phyloP scores from a whole-genome alignment of 768 basidiomycete species.

The Coprinopsis marcescibilis region DNA sequence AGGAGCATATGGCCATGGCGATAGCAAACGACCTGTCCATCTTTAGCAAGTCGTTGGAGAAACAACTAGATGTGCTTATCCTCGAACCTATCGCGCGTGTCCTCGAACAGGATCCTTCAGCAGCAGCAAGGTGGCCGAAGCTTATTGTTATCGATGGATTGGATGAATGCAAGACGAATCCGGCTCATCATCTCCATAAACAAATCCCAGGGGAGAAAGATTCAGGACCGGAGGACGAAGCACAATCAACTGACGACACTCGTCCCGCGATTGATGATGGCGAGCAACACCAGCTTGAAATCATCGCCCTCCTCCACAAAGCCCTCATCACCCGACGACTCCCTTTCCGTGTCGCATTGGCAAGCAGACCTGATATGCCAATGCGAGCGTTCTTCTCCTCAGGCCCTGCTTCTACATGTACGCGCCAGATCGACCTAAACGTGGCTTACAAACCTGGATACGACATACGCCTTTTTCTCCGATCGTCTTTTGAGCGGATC shows the following conservation, averaged over 20 bases:
- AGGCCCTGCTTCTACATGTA: no score
- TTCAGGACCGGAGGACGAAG: no score
- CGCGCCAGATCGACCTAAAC: neutral
- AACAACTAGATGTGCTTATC: constrained; percentile 2
- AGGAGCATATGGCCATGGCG: neutral
- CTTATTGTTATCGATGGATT: constrained; percentile 9
- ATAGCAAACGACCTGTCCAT: neutral
- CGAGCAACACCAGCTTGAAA: neutral
- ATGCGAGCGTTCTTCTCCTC: neutral
- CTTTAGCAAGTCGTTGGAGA: neutral
- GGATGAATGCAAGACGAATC: constrained; percentile 12
- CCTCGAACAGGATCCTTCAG: neutral
- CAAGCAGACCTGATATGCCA: constrained; percentile 6
- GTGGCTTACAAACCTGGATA: neutral
- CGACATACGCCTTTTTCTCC: neutral
- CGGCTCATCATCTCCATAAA: no score
- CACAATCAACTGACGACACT: no score
- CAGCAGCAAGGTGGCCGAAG: neutral
- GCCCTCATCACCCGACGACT: neutral
- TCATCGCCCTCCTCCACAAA: neutral
- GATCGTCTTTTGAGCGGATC: neutral
- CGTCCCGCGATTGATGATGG: no score
- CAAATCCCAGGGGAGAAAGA: no score
- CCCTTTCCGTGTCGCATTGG: neutral
- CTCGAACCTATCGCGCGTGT: neutral